Percentiles rank a stretch among this genome's conserved stretches.
Evolutionary conservation across 495 filamentous ascomycete genomes (phyloP).

Genomic region (Recurvomyces mirabilis): DNA sequence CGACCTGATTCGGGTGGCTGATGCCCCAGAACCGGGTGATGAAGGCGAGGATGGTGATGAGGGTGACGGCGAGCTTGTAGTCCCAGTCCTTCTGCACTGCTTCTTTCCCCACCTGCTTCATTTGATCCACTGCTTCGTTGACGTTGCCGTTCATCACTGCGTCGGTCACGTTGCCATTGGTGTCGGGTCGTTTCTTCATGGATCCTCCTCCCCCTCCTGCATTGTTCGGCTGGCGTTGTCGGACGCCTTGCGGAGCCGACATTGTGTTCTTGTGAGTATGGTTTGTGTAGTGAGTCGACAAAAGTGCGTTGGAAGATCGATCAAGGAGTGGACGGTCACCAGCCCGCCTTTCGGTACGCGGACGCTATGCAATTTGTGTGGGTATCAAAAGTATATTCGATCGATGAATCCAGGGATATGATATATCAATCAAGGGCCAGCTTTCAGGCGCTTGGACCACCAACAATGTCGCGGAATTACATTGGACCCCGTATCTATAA

Average conservation of each 20-base stretch:
- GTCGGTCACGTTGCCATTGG: no score
- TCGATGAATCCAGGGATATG: no score
- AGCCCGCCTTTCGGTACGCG: no score
- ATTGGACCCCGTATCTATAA: no score
- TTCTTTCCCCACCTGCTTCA: conserved; percentile 22
- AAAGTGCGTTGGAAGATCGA: no score
- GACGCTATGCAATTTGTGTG: no score
- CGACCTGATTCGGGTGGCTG: conserved; percentile 85
- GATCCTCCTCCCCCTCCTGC: no score
- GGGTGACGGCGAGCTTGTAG: conserved; percentile 66
- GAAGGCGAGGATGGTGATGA: conserved; percentile 79
- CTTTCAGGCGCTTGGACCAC: no score
- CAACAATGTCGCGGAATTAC: no score
- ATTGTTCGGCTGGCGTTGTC: conserved; percentile 24
- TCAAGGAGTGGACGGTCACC: not conserved
- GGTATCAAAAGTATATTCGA: no score
- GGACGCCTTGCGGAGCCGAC: conserved; percentile 26
- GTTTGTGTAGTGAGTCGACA: no score
- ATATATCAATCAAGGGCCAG: no score
- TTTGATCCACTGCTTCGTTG: conserved; percentile 13
- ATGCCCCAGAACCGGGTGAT: conserved; percentile 91
- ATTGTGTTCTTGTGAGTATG: conserved; percentile 12
- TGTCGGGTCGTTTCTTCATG: conserved; percentile 27
- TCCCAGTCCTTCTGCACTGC: conserved; percentile 52
- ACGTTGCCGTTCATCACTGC: conserved; percentile 14